phyloP scores from a whole-genome alignment of 768 basidiomycete species.

The Russula sp. region DNA sequence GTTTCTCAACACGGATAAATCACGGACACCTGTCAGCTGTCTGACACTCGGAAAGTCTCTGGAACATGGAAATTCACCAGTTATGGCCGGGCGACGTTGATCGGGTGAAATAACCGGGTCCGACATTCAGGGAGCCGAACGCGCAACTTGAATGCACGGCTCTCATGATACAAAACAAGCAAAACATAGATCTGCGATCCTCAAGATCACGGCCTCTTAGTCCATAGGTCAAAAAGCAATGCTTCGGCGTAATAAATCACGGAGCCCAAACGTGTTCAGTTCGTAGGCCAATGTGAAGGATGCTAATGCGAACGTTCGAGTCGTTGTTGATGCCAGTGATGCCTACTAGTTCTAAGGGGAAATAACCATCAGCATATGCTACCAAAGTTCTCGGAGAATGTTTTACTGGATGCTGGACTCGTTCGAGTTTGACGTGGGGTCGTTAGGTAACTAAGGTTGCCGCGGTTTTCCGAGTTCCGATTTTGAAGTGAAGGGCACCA shows the following conservation, averaged over 20 bases:
- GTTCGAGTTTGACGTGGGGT: too few species aligned
- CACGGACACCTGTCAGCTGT: background rate
- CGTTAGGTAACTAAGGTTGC: too few species aligned
- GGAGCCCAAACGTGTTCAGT: too few species aligned
- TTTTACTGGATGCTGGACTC: too few species aligned
- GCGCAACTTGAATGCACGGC: too few species aligned
- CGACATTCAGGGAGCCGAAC: background rate
- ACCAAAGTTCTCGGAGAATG: background rate
- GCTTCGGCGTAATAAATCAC: background rate
- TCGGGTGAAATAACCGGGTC: background rate
- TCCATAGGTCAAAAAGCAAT: background rate
- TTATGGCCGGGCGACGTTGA: background rate
- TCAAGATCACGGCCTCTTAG: background rate
- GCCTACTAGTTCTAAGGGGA: too few species aligned
- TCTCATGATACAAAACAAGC: too few species aligned
- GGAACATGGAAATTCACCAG: background rate
- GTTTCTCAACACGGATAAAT: background rate
- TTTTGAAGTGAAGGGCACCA: too few species aligned
- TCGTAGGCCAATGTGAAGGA: too few species aligned
- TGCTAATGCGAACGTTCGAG: background rate
- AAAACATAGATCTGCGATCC: background rate
- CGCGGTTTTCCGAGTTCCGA: too few species aligned
- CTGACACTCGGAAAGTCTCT: background rate
- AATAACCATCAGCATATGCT: background rate
- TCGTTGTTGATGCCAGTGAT: too few species aligned